Base-by-base conservation (phyloP, 139 green algal species). In the Chlorella sp. region DNA sequence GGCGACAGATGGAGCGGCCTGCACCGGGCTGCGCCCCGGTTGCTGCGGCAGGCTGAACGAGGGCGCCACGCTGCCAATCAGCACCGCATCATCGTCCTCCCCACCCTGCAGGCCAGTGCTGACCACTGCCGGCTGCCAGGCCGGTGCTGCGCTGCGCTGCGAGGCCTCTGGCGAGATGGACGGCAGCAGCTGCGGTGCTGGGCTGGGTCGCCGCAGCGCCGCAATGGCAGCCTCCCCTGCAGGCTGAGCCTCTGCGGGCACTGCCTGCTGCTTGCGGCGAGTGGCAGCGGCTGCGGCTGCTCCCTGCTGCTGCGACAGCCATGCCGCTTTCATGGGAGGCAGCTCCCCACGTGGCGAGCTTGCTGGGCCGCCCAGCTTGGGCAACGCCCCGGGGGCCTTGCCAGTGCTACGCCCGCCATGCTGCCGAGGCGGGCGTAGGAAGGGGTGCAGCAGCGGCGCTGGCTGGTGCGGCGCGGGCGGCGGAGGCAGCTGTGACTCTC, bases 81-180 rank as follows among this genome's bases (percentile, higher is more conserved):
- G 76, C 60, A 82, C 76, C 1, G 60, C 57, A 28, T 82, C 76
- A 11, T 82, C 60, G 18, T 82, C 76, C 3, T 82, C 76, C 16
- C 16, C 28, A 26, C 36, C 60, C 28, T 57, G 60, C 38, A 21
- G 5, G 7, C 28, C 44, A 28, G 17, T 47, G 17, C 76, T 2
- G 6, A 9, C 34, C 12, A 1, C 69, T 36, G 69, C 36, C 32
- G 60, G 34, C 69, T 18, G 16, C 20, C 34, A 44, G 15, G 34
- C 69, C 25, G 18, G 69, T 30, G 26, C 11, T n/a, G 15, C 32
- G 18, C 56, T 26, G 38, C 69, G 36, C 32, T 21, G 47, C 32
- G 20, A n/a, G 17, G 34, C 34, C 69, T 56, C 57, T 20, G 60
- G 76, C 30, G 76, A 82, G 13, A 68, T n/a, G 38, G 60, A 56